Conservation (phyloP, 1,139 yeast species). For the Geotrichum citri-aurantii region DNA sequence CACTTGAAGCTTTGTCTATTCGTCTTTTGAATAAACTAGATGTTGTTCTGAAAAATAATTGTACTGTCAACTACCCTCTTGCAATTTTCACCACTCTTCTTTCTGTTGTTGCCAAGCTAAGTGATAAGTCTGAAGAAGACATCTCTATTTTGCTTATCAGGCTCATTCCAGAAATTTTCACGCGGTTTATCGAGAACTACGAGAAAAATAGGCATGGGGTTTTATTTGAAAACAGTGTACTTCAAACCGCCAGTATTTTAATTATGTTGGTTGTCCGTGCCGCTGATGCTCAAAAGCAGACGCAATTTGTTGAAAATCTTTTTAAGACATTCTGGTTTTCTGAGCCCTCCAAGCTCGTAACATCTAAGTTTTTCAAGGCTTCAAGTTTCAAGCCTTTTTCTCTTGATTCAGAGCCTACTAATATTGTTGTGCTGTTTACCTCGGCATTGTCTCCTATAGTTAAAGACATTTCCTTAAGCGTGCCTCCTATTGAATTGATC, state of each 20-base stretch:
- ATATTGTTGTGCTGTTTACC: slow-evolving; percentile 44
- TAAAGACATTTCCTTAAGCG: slow-evolving; percentile 17
- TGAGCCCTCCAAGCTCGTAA: slow-evolving; percentile 11
- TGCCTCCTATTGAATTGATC: slow-evolving; percentile 23
- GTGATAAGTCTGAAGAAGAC: slow-evolving; percentile 19
- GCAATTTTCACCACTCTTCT: slow-evolving; percentile 24
- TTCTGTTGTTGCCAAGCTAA: slow-evolving; percentile 22
- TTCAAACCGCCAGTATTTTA: slow-evolving; percentile 12
- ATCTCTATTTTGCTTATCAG: slow-evolving; percentile 13
- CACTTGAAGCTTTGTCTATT: slow-evolving; percentile 35
- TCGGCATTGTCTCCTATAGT: slow-evolving; percentile 26
- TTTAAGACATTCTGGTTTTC: slow-evolving; percentile 14
- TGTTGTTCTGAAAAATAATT: slow-evolving; percentile 15
- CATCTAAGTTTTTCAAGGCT: slow-evolving; percentile 13
- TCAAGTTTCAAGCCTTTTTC: slow-evolving; percentile 3
- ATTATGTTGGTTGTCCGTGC: slow-evolving; percentile 12
- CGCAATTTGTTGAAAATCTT: slow-evolving; percentile 12
- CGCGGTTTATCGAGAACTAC: slow-evolving; percentile 11
- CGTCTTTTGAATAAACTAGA: slow-evolving; percentile 34
- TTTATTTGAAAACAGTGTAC: slow-evolving; percentile 8
- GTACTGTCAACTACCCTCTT: slow-evolving; percentile 22
- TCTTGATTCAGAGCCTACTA: slow-evolving; percentile 31
- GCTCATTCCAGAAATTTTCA: slow-evolving; percentile 18
- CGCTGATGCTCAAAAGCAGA: slow-evolving; percentile 10
- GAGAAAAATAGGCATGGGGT: slow-evolving; percentile 4